A percentile compares a stretch with the other conserved stretches of the same genome.
These are phyloP conservation scores for Neonectria coccinea DNA, from an alignment of 2,329 filamentous ascomycete genomes.

Conservation along the genomic window DNA sequence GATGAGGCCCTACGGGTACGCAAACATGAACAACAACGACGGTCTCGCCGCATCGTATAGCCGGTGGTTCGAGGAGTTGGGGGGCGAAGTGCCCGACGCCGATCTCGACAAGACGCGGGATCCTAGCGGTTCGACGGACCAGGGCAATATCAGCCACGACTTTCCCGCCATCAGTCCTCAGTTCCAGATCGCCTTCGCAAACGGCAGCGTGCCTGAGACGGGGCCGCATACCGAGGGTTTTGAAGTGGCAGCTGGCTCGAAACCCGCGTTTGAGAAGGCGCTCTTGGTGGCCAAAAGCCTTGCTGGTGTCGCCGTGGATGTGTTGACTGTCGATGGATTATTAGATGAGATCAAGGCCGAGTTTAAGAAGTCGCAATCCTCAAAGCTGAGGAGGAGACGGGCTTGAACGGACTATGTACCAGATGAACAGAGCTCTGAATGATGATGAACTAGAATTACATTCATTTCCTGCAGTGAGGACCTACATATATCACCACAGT, in stretches of 20 bases:
- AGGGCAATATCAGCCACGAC: conserved; percentile 47
- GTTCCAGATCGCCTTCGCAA: conserved; percentile 44
- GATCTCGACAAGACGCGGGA: conserved; percentile 43
- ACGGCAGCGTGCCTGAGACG: conserved; percentile 36
- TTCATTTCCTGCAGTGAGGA: too few relatives aligned
- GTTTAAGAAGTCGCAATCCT: conserved; percentile 35
- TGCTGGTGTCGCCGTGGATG: conserved; percentile 61
- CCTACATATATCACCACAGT: too few relatives aligned
- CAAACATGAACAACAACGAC: conserved; percentile 49
- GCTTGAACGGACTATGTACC: neutral
- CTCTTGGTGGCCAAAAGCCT: conserved; percentile 61
- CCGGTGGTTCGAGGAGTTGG: conserved; percentile 39
- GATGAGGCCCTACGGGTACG: conserved; percentile 46
- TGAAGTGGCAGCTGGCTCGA: conserved; percentile 62
- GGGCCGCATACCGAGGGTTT: conserved; percentile 67
- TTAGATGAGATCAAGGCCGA: conserved; percentile 54
- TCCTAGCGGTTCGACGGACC: conserved; percentile 42
- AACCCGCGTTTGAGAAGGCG: conserved; percentile 58
- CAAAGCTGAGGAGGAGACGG: conserved; percentile 7
- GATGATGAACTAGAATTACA: too few relatives aligned
- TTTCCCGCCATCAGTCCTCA: conserved; percentile 44
- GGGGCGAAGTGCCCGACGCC: conserved; percentile 40
- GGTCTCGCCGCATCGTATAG: conserved; percentile 41
- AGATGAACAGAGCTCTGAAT: too few relatives aligned
- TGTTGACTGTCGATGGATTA: conserved; percentile 56